These are phyloP conservation scores for Cytospora leucostoma DNA, from an alignment of 2,329 filamentous ascomycete species.

Conservation along the genomic window DNA sequence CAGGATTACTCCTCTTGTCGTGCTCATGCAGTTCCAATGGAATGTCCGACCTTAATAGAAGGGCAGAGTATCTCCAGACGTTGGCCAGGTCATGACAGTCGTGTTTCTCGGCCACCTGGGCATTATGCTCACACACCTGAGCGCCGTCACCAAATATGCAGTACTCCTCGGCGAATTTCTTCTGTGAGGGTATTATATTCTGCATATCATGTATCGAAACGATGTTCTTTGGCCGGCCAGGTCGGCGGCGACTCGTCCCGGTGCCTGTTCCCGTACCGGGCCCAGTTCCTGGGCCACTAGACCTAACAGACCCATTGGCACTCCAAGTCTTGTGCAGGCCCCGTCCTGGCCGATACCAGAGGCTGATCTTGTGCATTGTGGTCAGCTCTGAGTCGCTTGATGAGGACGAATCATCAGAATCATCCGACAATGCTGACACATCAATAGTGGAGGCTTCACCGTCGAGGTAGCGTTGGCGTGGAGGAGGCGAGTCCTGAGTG, in stretches of 20 bases:
- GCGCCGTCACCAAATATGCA: slow-evolving; percentile 79
- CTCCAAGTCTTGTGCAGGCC: slow-evolving; percentile 58
- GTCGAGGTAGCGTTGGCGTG: slow-evolving; percentile 47
- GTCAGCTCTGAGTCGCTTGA: slow-evolving; percentile 65
- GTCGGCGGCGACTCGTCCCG: slow-evolving; percentile 51
- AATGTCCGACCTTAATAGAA: slow-evolving; percentile 76
- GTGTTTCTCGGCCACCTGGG: slow-evolving; percentile 70
- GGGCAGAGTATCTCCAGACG: slow-evolving; percentile 78
- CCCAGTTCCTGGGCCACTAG: slow-evolving; percentile 61
- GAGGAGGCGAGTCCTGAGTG: slow-evolving; percentile 50
- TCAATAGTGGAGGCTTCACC: slow-evolving; percentile 56
- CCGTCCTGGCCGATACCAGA: slow-evolving; percentile 57
- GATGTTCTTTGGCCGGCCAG: slow-evolving; percentile 62
- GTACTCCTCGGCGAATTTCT: slow-evolving; percentile 76
- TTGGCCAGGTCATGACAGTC: slow-evolving; percentile 72
- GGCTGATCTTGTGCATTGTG: slow-evolving; percentile 59
- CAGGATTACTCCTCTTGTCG: slow-evolving; percentile 56
- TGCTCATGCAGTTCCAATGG: slow-evolving; percentile 66
- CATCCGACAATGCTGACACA: slow-evolving; percentile 52
- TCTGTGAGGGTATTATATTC: slow-evolving; percentile 74
- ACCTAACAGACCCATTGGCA: slow-evolving; percentile 59
- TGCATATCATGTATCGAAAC: slow-evolving; percentile 73
- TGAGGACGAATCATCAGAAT: slow-evolving; percentile 49
- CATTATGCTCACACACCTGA: slow-evolving; percentile 84
- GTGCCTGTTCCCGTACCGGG: slow-evolving; percentile 59